Evolutionary conservation across 331 rosid genomes (phyloP).

Genomic region (Ulmus americana): DNA sequence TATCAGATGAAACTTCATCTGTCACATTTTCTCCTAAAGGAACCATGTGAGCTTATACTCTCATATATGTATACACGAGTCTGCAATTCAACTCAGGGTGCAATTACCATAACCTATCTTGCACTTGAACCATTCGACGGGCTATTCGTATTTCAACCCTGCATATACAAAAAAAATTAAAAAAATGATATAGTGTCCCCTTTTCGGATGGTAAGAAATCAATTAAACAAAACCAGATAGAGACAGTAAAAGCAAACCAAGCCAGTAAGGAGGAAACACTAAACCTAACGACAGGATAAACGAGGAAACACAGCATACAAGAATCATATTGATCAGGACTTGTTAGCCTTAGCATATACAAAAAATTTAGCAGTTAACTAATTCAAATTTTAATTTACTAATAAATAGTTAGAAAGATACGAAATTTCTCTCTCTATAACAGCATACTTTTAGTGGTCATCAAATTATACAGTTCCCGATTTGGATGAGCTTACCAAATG

Average conservation of each 20-base stretch:
- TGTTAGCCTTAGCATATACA: not conserved
- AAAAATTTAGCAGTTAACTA: not conserved
- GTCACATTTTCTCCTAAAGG: slow-evolving; percentile 45
- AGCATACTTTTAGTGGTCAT: not conserved
- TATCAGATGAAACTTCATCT: slow-evolving; percentile 43
- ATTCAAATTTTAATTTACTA: not conserved
- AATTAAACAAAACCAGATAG: not conserved
- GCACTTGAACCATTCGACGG: slow-evolving; percentile 19
- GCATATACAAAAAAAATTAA: not conserved
- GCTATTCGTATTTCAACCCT: slow-evolving; percentile 25
- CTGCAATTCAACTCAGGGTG: slow-evolving; percentile 26
- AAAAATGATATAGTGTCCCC: no score
- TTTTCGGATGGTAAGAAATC: not conserved
- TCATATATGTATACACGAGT: slow-evolving; percentile 27
- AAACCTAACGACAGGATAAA: not conserved
- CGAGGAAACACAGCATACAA: not conserved
- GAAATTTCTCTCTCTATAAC: not conserved
- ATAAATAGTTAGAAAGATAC: not conserved
- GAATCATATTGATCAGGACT: not conserved
- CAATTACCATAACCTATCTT: slow-evolving; percentile 25
- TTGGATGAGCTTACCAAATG: not conserved
- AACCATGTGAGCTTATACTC: slow-evolving; percentile 55
- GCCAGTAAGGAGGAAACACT: not conserved
- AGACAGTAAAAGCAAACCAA: not conserved
- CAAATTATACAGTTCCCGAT: not conserved